Evolutionary conservation across 2,329 filamentous ascomycete genomes (phyloP), one percentile per base, ranked within the genome.

Genomic region (Aspergillus sp.): DNA sequence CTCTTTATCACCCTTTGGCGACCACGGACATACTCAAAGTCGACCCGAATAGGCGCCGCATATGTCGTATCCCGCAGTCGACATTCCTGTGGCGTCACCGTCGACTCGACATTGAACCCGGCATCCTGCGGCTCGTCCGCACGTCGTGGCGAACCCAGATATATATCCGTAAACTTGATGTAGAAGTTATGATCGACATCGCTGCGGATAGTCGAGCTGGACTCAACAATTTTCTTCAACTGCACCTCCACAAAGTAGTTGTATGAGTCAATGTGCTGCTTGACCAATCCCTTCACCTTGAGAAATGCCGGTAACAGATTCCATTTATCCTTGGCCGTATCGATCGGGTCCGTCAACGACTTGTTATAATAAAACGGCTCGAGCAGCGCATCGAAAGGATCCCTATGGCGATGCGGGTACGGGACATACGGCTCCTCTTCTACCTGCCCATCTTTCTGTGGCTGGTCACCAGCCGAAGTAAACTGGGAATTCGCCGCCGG

Each of bases 201-300:
- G 68, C 90, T 95, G 56, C 86, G 82, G 53, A 98, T 86, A 36
- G 82, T 85, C 42, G 85, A 83, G 65, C 96, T 97, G 44, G 91
- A 87, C 64, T 88, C 83, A 55, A 98, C 85, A 57, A 98, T 98
- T 60, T 96, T 90, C 71, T 95, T 95, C 66, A 98, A 83, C 64
- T 97, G 90, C 47, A 94, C 86, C 58, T 98, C 88, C 56, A 96
- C 86, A 59, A 98, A 97, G 71, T 93, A 95, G 71, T 98, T 96
- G 77, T 94, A 98, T 27, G 93, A 97, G 73, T 98, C 94, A 63
- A 95, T 91, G 67, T 96, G 90, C 74, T 97, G 91, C 69, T 96
- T 96, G 45, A 96, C 90, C 48, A 96, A 75, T 48, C 90, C 90
- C 70, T 98, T 98, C 60, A 96, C 90, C 69, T 96, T 96, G 49